These are phyloP conservation scores for Protea cynaroides DNA, from an alignment of 164 flowering plant species.

Conservation along the genomic window DNA sequence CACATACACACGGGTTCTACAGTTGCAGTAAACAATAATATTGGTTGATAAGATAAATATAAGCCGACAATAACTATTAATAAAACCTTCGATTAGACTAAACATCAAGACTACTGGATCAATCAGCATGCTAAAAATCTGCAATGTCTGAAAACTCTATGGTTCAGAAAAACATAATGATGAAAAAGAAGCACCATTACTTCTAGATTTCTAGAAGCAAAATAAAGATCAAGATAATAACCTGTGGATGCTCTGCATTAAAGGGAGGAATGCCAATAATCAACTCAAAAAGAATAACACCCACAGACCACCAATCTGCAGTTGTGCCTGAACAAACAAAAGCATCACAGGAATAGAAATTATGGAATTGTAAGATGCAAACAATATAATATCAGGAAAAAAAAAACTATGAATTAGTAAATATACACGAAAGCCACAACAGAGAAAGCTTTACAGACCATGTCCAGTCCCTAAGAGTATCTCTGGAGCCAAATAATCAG, in stretches of 20 bases:
- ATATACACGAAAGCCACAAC: background rate
- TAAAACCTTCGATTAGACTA: too few species aligned
- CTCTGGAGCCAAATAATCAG: slow-evolving; percentile 99
- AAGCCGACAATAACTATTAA: background rate
- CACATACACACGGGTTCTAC: too few species aligned
- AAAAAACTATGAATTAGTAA: background rate
- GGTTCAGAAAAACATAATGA: too few species aligned
- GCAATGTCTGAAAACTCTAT: too few species aligned
- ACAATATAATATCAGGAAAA: background rate
- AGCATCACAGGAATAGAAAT: background rate
- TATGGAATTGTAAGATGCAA: background rate
- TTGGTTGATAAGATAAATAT: background rate
- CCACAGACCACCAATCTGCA: slow-evolving; percentile 99
- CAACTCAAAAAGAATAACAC: slow-evolving; percentile 89
- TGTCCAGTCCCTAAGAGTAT: slow-evolving; percentile 98
- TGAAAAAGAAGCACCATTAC: slow-evolving; percentile 1
- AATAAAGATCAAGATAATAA: slow-evolving; percentile 12
- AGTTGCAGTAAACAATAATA: too few species aligned
- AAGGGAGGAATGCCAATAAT: slow-evolving; percentile 98
- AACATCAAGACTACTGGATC: too few species aligned
- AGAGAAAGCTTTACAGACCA: slow-evolving; percentile 50
- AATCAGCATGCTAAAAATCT: too few species aligned
- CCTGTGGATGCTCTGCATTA: slow-evolving; percentile 99
- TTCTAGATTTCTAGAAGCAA: too few species aligned
- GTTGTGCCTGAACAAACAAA: slow-evolving; percentile 55